phyloP scores from a whole-genome alignment of 2,329 filamentous ascomycete genomes.

The Fusarium abutilonis region DNA sequence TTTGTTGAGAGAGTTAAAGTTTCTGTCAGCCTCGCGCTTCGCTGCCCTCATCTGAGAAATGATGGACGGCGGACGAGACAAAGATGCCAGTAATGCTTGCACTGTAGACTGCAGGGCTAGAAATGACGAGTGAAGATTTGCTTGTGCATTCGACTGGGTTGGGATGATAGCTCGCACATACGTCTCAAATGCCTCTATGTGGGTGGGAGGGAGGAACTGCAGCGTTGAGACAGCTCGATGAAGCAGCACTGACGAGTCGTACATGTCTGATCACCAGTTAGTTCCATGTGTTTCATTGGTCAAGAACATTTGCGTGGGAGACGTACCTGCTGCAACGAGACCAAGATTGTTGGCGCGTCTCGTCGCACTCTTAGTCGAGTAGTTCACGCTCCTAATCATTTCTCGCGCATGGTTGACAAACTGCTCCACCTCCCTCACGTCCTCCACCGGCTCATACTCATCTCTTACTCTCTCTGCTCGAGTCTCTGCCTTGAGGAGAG shows the following conservation, averaged over 20 bases:
- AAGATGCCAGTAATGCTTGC: conserved; percentile 79
- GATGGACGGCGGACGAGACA: conserved; percentile 81
- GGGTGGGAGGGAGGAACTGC: conserved; percentile 72
- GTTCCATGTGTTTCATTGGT: conserved; percentile 33
- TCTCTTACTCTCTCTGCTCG: conserved; percentile 86
- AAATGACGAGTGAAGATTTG: conserved; percentile 78
- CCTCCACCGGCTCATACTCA: conserved; percentile 85
- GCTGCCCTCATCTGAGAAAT: conserved; percentile 79
- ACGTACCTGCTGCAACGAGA: conserved; percentile 68
- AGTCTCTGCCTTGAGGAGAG: conserved; percentile 84
- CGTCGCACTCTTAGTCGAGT: conserved; percentile 82
- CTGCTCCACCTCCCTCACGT: conserved; percentile 88
- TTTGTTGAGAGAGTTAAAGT: conserved; percentile 76
- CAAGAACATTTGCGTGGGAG: not conserved
- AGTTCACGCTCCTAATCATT: conserved; percentile 85
- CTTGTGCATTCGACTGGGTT: conserved; percentile 77
- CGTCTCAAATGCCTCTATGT: conserved; percentile 76
- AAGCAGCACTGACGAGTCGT: conserved; percentile 69
- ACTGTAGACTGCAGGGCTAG: conserved; percentile 86
- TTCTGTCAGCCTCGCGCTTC: conserved; percentile 80
- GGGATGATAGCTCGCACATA: conserved; percentile 74
- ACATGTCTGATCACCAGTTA: conserved; percentile 66
- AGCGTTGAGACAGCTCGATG: conserved; percentile 64
- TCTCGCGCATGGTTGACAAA: conserved; percentile 93
- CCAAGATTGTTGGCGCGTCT: conserved; percentile 80